phyloP scores from a whole-genome alignment of 805 yeast genomes.

The Wickerhamiella nectarea region DNA sequence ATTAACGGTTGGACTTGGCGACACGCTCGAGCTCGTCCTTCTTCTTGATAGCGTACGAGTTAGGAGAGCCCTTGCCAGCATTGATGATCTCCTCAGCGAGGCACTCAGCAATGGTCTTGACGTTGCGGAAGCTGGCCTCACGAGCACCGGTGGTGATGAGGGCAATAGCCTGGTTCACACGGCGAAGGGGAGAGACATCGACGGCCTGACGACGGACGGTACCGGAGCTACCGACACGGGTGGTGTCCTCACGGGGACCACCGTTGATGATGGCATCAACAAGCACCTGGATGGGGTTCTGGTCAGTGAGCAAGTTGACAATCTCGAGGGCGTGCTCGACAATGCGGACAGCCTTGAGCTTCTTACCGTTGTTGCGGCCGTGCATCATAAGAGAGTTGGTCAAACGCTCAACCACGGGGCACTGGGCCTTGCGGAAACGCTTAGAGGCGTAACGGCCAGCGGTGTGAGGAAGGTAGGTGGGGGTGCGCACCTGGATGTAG shows the following conservation, averaged over 20 bases:
- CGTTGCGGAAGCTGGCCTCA: conserved; percentile 99
- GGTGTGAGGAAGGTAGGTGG: conserved; percentile 96
- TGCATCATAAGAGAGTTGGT: conserved; percentile 99
- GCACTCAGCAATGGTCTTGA: conserved; percentile 99
- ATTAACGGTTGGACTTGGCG: conserved; percentile 99
- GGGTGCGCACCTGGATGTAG: conserved; percentile 95
- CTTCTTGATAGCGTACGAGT: conserved; percentile 99
- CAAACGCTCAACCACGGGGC: conserved; percentile 98
- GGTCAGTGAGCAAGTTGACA: conserved; percentile 93
- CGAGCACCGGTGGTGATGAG: conserved; percentile 97
- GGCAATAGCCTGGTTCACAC: conserved; percentile 99
- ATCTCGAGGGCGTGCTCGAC: conserved; percentile 98
- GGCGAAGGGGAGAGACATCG: conserved; percentile 99
- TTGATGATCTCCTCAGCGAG: conserved; percentile 99
- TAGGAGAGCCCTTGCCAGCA: conserved; percentile 99
- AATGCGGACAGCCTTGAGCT: conserved; percentile 99
- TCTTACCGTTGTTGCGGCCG: conserved; percentile 99
- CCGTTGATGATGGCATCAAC: conserved; percentile 99
- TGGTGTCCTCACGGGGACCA: conserved; percentile 99
- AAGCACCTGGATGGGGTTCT: conserved; percentile 97
- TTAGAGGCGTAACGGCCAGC: conserved; percentile 99
- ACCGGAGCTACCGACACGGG: conserved; percentile 99
- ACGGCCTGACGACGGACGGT: conserved; percentile 99
- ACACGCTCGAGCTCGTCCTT: conserved; percentile 99
- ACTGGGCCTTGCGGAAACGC: conserved; percentile 99